Evolutionary conservation across 352 stramenopile species (phyloP), one percentile per base, ranked within the genome.

Genomic region (Phytophthora tentaculata): DNA sequence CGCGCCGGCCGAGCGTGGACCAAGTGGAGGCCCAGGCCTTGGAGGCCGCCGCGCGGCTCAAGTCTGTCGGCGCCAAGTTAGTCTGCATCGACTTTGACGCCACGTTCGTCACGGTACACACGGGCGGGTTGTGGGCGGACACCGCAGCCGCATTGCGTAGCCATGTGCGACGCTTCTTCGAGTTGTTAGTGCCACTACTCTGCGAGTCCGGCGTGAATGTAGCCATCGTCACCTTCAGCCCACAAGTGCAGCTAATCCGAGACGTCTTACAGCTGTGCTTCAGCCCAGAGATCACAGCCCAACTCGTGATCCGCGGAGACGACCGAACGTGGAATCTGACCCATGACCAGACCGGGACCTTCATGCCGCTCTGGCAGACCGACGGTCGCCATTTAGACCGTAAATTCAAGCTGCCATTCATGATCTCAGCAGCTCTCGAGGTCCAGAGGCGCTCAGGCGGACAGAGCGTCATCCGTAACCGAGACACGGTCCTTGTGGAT

Each of bases 51-150:
- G 48, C 32, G 1, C 69, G 67, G 6, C 72, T 95, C 32, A 56
- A 69, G 9, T 72, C 71, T 10, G 69, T 64, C 1, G 79, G 82
- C 24, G 73, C 73, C 16, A 89, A 82, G 37, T 80, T 95, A 51
- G 83, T 95, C 28, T 94, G 85, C 55, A 90, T 95, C 64, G 88
- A 95, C 71, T 93, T 95, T 60, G 88, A 95, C 57, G 79, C 86
- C 48, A 95, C 88, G 32, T 89, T 95, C 56, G 80, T 95, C 52
- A 64, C 66, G 53, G 74, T 95, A 19, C 88, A 95, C 75, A 95
- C 88, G 9, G 78, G 83, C 48, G 88, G 86, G 43, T 45, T 67
- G 8, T 95, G 87, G 87, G 45, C 67, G 8, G 54, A 41, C 2
- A 80, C 83, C 9, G 74, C 82, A 14, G 39, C 54, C 1, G 84